Evolutionary conservation across 305 asterid species (phyloP).

Genomic region (Withania somnifera): DNA sequence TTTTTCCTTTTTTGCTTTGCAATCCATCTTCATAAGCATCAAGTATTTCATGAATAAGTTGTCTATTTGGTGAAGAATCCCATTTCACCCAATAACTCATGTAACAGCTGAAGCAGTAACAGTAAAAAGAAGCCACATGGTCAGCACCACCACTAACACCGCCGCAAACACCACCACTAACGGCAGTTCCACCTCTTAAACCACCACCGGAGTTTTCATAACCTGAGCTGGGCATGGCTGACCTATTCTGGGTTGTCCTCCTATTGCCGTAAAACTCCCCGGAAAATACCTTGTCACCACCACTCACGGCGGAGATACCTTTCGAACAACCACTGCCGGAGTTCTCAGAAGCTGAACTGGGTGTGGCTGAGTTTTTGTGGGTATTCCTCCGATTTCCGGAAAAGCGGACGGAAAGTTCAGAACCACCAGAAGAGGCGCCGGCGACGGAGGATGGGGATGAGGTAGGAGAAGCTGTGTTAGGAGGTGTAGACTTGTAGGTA

Average conservation of each 20-base stretch:
- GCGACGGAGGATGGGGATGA: neutral
- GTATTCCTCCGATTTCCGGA: neutral
- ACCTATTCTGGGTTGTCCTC: neutral
- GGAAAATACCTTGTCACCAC: neutral
- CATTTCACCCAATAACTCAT: conserved; percentile 31
- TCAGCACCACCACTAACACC: neutral
- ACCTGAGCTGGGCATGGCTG: neutral
- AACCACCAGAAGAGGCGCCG: neutral
- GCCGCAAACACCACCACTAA: neutral
- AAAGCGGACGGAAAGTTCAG: neutral
- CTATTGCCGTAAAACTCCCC: neutral
- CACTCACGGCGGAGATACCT: neutral
- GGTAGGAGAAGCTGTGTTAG: neutral
- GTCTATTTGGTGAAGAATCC: conserved; percentile 30
- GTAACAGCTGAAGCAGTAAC: conserved; percentile 28
- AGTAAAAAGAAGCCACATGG: conserved; percentile 16
- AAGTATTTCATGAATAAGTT: conserved; percentile 26
- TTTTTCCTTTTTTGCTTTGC: conserved; percentile 4
- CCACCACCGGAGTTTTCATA: neutral
- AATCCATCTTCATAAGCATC: conserved; percentile 33
- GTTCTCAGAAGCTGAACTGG: neutral
- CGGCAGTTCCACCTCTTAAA: too few species aligned
- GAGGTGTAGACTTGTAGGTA: neutral
- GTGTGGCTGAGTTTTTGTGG: neutral
- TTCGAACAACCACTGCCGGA: neutral